phyloP scores from a whole-genome alignment of 192 early-diverging fungal species.

The Chytriomyces hyalinus region DNA sequence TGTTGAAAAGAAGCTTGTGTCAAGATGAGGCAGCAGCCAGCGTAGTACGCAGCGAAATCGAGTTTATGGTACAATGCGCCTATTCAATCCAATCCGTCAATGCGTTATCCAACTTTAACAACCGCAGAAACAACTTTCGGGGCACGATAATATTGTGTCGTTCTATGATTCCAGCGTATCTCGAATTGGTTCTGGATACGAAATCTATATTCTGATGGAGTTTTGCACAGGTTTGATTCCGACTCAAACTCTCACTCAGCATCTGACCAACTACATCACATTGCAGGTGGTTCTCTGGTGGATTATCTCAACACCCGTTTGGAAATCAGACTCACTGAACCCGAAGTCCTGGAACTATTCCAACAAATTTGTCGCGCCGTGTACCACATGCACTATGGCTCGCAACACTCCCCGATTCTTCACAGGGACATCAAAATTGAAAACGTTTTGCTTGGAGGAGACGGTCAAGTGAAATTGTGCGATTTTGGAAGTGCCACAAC shows the following conservation, averaged over 20 bases:
- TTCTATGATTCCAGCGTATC: constrained; percentile 67
- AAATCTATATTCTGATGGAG: constrained; percentile 90
- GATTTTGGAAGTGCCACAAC: constrained; percentile 94
- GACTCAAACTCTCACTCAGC: constrained; percentile 3
- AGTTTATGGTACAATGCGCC: constrained; percentile 66
- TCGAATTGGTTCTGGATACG: constrained; percentile 70
- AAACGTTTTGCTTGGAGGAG: constrained; percentile 67
- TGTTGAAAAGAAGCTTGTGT: constrained; percentile 81
- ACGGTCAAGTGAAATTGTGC: constrained; percentile 82
- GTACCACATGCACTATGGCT: constrained; percentile 84
- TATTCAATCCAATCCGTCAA: background rate
- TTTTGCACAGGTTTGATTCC: constrained; percentile 73
- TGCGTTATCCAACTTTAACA: background rate
- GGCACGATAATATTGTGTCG: constrained; percentile 82
- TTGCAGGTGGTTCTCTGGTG: constrained; percentile 74
- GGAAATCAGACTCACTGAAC: constrained; percentile 73
- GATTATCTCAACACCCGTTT: constrained; percentile 87
- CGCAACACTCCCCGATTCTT: constrained; percentile 71
- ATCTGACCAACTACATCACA: background rate
- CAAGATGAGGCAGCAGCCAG: constrained; percentile 69
- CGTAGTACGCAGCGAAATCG: constrained; percentile 74
- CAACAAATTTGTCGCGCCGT: constrained; percentile 84
- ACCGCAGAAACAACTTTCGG: constrained; percentile 50
- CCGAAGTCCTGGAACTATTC: constrained; percentile 90
- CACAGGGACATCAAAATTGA: constrained; percentile 85